Conservation (phyloP, 2,329 filamentous ascomycete genomes). For the Penicillium sp. region DNA sequence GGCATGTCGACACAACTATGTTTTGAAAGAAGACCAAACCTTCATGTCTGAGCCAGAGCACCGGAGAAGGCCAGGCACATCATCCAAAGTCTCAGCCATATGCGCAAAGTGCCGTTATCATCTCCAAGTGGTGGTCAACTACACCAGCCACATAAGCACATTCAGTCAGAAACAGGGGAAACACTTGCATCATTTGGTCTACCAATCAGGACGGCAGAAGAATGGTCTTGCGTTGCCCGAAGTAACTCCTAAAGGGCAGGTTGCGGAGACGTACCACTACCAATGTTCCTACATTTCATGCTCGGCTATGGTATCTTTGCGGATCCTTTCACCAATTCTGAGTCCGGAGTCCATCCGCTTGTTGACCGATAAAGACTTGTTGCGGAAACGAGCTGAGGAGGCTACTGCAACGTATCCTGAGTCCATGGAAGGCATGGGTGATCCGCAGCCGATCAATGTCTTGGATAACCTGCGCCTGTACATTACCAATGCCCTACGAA, state of each 20-base stretch:
- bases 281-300: slow-evolving; percentile 60
- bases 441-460: slow-evolving; percentile 53
- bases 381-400: slow-evolving; percentile 54
- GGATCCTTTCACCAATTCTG: slow-evolving; percentile 53
- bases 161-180: slow-evolving; percentile 49
- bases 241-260: slow-evolving; percentile 32
- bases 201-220: slow-evolving; percentile 33
- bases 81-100: slow-evolving; percentile 58
- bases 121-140: slow-evolving; percentile 56
- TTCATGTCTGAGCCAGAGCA: slow-evolving; percentile 42
- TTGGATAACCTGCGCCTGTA: slow-evolving; percentile 59
- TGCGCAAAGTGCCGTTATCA: slow-evolving; percentile 63
- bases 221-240: slow-evolving; percentile 17
- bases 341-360: slow-evolving; percentile 46
- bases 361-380: slow-evolving; percentile 52
- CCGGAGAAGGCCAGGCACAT: slow-evolving; percentile 40
- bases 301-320: slow-evolving; percentile 51
- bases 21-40: slow-evolving; percentile 56
- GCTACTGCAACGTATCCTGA: slow-evolving; percentile 52
- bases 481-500: slow-evolving; percentile 55
- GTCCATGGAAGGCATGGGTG: slow-evolving; percentile 51
- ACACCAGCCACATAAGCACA: slow-evolving; percentile 39
- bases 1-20: slow-evolving; percentile 60
- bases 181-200: slow-evolving; percentile 62
- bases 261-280: slow-evolving; percentile 50